These are phyloP conservation scores for Boletus speciosus DNA, from an alignment of 768 basidiomycete genomes.

Conservation along the genomic window DNA sequence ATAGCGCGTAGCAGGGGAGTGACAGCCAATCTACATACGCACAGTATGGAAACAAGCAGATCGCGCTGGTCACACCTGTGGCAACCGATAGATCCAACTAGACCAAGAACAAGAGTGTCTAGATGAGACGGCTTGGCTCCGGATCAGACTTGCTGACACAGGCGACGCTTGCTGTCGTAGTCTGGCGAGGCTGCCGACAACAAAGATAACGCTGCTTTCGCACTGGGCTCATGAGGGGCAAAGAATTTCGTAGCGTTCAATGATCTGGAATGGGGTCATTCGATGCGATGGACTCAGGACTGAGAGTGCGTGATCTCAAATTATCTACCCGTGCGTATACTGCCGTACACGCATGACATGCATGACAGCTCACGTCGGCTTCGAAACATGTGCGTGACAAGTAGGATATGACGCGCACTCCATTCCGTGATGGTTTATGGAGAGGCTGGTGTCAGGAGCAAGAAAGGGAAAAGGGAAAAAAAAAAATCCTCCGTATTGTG, in stretches of 20 bases:
- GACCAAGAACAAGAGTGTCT: background rate
- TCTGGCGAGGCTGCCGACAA: background rate
- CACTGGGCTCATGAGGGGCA: background rate
- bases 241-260: background rate
- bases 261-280: background rate
- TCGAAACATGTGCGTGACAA: background rate
- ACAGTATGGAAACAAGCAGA: background rate
- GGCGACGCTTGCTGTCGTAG: background rate
- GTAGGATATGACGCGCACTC: background rate
- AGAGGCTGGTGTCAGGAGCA: background rate
- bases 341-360: background rate
- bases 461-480: background rate
- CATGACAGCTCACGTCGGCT: slow-evolving; percentile 1
- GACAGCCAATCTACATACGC: background rate
- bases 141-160: background rate
- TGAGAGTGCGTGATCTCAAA: background rate
- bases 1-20: background rate
- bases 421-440: background rate
- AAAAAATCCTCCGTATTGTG: background rate
- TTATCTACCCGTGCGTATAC: background rate
- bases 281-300: background rate
- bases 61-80: background rate
- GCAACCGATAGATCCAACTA: background rate
- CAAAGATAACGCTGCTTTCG: too few species aligned
- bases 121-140: background rate